Percentiles rank a stretch among this genome's conserved stretches.
Evolutionary conservation across 129 eudicot species (phyloP).

Genomic region (Logfia minima): DNA sequence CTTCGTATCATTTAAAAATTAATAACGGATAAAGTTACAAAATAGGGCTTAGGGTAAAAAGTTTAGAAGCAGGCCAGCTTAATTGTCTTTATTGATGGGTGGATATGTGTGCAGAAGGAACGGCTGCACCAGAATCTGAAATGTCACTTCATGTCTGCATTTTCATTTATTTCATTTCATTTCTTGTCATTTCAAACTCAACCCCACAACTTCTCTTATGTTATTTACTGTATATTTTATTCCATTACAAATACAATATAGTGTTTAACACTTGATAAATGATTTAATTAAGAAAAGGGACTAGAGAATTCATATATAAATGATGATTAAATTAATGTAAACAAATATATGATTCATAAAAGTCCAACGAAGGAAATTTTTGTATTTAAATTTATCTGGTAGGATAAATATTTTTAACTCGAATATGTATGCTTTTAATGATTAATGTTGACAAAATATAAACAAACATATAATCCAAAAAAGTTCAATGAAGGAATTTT

Average conservation of each 20-base stretch:
- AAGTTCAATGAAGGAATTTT: too few relatives aligned
- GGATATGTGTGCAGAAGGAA: slow-evolving; percentile 28
- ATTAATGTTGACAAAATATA: too few relatives aligned
- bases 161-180: slow-evolving; percentile 51
- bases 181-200: slow-evolving; percentile 49
- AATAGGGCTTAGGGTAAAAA: background rate
- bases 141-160: slow-evolving; percentile 63
- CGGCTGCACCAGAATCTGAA: slow-evolving; percentile 61
- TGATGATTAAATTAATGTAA: too few relatives aligned
- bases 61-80: slow-evolving; percentile 2
- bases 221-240: background rate
- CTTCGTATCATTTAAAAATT: background rate
- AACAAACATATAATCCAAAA: too few relatives aligned
- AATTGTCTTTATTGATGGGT: slow-evolving; percentile 34
- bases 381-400: accelerated
- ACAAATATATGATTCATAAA: too few relatives aligned
- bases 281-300: too few relatives aligned
- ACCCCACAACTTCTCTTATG: slow-evolving; percentile 17
- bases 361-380: too few relatives aligned
- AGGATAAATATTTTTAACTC: too few relatives aligned
- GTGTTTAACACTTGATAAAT: background rate
- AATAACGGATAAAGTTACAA: background rate
- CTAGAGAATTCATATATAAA: too few relatives aligned
- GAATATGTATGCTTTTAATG: too few relatives aligned
- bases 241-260: background rate